Evolutionary conservation across 371 early-diverging fungal species (phyloP).

Genomic region (Syncephalastrum contaminatum): DNA sequence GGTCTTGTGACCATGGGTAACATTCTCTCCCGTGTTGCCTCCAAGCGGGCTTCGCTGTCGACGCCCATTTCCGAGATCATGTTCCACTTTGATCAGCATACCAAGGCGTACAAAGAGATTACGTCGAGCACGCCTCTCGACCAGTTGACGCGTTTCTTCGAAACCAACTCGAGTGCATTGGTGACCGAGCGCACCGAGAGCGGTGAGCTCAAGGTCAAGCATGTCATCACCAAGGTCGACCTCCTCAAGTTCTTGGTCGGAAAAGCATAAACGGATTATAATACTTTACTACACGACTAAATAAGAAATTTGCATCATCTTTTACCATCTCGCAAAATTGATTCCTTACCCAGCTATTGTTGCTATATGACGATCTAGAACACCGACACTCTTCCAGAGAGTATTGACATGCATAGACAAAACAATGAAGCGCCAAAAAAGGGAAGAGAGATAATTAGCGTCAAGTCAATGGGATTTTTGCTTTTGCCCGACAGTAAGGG

Average conservation of each 20-base stretch:
- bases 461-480: too few species aligned
- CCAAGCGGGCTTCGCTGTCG: constrained; percentile 63
- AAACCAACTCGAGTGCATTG: constrained; percentile 84
- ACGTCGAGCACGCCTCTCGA: constrained; percentile 81
- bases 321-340: too few species aligned
- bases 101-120: constrained; percentile 81
- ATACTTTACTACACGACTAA: neutral
- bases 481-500: too few species aligned
- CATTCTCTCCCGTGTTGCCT: constrained; percentile 79
- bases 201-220: constrained; percentile 67
- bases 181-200: constrained; percentile 69
- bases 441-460: too few species aligned
- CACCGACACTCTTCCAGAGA: too few species aligned
- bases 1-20: constrained; percentile 90
- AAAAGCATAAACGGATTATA: constrained; percentile 9
- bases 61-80: constrained; percentile 79
- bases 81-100: constrained; percentile 70
- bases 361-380: too few species aligned
- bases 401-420: too few species aligned
- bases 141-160: constrained; percentile 85
- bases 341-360: too few species aligned
- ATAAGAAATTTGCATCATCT: too few species aligned
- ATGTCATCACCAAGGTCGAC: constrained; percentile 92
- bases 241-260: constrained; percentile 80
- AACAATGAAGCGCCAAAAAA: too few species aligned